Evolutionary conservation across 768 basidiomycete species (phyloP), one percentile per base, ranked within the genome.

Genomic region (Tricholoma terreum): DNA sequence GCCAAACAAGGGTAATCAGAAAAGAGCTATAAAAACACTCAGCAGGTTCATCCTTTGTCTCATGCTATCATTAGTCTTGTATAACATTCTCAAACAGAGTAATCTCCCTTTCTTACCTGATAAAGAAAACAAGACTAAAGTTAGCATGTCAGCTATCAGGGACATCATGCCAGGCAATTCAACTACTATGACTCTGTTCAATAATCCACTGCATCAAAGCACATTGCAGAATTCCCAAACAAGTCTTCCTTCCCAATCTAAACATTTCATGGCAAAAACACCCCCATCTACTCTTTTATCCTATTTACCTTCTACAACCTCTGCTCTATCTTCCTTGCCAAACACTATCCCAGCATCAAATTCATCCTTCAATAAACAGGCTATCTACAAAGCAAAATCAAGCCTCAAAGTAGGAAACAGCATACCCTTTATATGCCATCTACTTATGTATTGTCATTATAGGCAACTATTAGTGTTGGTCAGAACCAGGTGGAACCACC

Each of bases 131-230:
- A 12, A 24, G 12, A 48, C 27, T 31, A 5, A 49, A 49, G 46
- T 17, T 31, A 4, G n/a, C 30, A 30, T 49, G 12, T n/a, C n/a
- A 30, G 27, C 15, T 17, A 30, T n/a, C 5, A 42, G 30, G 14
- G 15, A 54, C 24, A 22, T 12, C 4, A 43, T 48, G 40, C n/a
- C 38, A 1, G 11, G 22, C 1, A 54, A 58, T 19, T 19, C 31
- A 24, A 10, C n/a, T 2, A 54, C 53, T 35, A 33, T 50, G 4
- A 50, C 54, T 24, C 43, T 50, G 8, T n/a, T 46, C 7, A 24
- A 33, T 21, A 58, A 58, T n/a, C 57, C 59, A n/a, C 40, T 50
- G n/a, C 33, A 63, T n/a, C 42, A 51, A 34, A 31, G 8, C 1
- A 42, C 19, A 42, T 42, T 21, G 7, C 11, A 12, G 9, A 7